A percentile compares a stretch with the other conserved stretches of the same genome.
Conservation (phyloP, 306 rosid species). For the Luffa aegyptiaca region DNA sequence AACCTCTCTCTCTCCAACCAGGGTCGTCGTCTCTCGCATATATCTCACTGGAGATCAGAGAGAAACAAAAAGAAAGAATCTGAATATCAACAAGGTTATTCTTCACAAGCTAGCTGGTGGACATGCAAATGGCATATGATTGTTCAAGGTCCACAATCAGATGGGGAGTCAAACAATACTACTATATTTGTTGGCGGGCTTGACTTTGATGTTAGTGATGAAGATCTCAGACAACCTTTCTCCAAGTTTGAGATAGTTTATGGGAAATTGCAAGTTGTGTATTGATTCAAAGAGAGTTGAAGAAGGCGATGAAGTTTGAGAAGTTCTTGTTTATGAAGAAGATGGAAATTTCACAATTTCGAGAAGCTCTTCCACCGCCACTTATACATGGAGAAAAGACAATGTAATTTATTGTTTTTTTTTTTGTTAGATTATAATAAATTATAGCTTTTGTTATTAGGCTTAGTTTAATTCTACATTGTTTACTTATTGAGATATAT, state of each 20-base stretch:
- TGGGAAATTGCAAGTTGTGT: slow-evolving; percentile 59
- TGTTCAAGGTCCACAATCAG: slow-evolving; percentile 73
- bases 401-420: slow-evolving; percentile 1
- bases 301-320: slow-evolving; percentile 55
- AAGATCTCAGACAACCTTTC: slow-evolving; percentile 86
- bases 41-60: too few relatives aligned
- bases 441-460: too few relatives aligned
- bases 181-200: slow-evolving; percentile 99
- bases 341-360: slow-evolving; percentile 59
- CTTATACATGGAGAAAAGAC: slow-evolving; percentile 60
- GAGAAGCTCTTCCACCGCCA: slow-evolving; percentile 62
- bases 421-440: too few relatives aligned
- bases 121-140: slow-evolving; percentile 57
- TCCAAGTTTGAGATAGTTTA: slow-evolving; percentile 75
- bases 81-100: slow-evolving; percentile 56
- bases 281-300: slow-evolving; percentile 67
- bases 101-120: slow-evolving; percentile 91
- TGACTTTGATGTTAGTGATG: slow-evolving; percentile 84
- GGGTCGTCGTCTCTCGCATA: too few relatives aligned
- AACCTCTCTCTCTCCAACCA: too few relatives aligned
- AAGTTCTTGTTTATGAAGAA: slow-evolving; percentile 32
- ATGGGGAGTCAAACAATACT: slow-evolving; percentile 69
- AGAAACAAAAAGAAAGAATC: slow-evolving; percentile 60
- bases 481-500: too few relatives aligned
- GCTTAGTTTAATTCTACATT: too few relatives aligned